Evolutionary conservation across 2,329 filamentous ascomycete genomes (phyloP).

Genomic region (Phialemoniopsis sp.): DNA sequence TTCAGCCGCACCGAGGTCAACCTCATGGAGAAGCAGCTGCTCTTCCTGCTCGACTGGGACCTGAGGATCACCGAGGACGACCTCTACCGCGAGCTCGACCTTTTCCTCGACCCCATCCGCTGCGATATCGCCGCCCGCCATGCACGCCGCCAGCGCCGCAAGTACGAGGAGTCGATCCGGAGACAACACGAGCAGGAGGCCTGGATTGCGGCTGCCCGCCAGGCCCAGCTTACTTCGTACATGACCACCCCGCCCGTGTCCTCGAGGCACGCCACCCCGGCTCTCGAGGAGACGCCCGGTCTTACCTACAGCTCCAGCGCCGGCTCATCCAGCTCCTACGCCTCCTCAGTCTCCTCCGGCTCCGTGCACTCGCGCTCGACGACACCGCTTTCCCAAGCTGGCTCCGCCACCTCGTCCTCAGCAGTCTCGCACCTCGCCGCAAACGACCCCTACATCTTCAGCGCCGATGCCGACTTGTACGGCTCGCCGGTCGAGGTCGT

Average conservation of each 20-base stretch:
- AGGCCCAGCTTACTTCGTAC: constrained; percentile 23
- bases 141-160: constrained; percentile 43
- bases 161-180: constrained; percentile 25
- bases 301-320: constrained; percentile 37
- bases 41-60: constrained; percentile 94
- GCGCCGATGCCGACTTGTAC: constrained; percentile 35
- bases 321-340: constrained; percentile 43
- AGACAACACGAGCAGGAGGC: constrained; percentile 38
- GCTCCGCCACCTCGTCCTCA: too few relatives aligned
- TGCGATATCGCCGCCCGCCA: constrained; percentile 48
- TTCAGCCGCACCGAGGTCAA: constrained; percentile 97
- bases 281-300: constrained; percentile 39
- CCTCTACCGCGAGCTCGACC: constrained; percentile 81
- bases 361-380: constrained; percentile 36
- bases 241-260: constrained; percentile 43
- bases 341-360: constrained; percentile 33
- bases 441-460: constrained; percentile 31
- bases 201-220: constrained; percentile 17
- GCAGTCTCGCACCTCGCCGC: constrained; percentile 25
- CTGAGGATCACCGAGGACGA: constrained; percentile 81
- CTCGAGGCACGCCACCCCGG: constrained; percentile 33
- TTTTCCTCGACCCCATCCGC: constrained; percentile 84
- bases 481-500: constrained; percentile 45
- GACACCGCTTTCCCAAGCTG: constrained; percentile 39
- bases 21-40: constrained; percentile 97